Evolutionary conservation across 768 basidiomycete genomes (phyloP).

Genomic region (Pisolithus sp.): DNA sequence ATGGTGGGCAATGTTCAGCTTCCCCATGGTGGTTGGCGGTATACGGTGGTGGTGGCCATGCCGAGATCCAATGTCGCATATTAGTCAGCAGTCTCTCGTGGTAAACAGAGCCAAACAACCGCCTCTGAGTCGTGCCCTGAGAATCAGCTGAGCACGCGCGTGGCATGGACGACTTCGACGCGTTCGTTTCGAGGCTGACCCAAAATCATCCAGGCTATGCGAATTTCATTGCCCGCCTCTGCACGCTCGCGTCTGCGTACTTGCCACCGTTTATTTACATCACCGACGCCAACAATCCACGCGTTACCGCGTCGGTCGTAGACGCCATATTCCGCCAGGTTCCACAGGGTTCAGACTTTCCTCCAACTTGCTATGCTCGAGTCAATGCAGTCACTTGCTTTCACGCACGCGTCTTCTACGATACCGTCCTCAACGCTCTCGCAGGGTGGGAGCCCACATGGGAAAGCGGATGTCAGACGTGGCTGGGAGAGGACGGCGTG

Average conservation of each 20-base stretch:
- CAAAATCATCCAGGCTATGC: slow-evolving; percentile 20
- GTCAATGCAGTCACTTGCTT: slow-evolving; percentile 57
- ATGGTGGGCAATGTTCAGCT: slow-evolving; percentile 85
- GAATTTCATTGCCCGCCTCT: slow-evolving; percentile 19
- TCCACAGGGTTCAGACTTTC: slow-evolving; percentile 3
- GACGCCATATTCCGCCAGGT: slow-evolving; percentile 26
- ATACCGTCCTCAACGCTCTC: slow-evolving; percentile 52
- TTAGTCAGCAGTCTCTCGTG: too few relatives aligned
- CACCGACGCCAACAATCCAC: slow-evolving; percentile 48
- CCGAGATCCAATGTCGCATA: too few relatives aligned
- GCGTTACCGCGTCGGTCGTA: slow-evolving; percentile 41
- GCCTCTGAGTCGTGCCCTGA: too few relatives aligned
- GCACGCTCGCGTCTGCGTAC: slow-evolving; percentile 25
- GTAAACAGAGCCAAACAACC: too few relatives aligned
- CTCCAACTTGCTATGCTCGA: slow-evolving; percentile 33
- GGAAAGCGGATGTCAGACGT: slow-evolving; percentile 53
- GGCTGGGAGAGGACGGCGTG: slow-evolving; percentile 33
- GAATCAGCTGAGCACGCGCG: too few relatives aligned
- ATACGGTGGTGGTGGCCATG: too few relatives aligned
- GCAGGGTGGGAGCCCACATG: slow-evolving; percentile 48
- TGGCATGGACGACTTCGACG: slow-evolving; percentile 18
- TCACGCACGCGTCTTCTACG: slow-evolving; percentile 52
- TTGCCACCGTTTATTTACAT: slow-evolving; percentile 67
- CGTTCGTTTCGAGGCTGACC: slow-evolving; percentile 1
- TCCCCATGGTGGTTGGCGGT: slow-evolving; percentile 48